Evolutionary conservation across 768 basidiomycete species (phyloP), one percentile per base, ranked within the genome.

Genomic region (Suillus brevipes): DNA sequence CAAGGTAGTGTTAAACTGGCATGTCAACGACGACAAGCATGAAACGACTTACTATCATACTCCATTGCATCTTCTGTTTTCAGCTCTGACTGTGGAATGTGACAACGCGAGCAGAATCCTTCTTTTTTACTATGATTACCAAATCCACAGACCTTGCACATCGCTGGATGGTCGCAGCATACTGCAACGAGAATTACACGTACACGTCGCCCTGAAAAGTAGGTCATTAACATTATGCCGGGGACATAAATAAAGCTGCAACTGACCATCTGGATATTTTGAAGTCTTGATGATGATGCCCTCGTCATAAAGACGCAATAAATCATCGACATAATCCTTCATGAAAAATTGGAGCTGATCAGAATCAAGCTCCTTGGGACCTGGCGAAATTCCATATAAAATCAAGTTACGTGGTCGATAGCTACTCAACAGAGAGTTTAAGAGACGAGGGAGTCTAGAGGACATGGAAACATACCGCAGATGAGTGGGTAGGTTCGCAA

Each of bases 91-190:
- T 43, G 43, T 4, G 18, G 43, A 43, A 43, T 43, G 43, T 20
- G 43, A 9, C 43, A 43, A 20, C 43, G 1, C 1, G 43, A 43
- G 20, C 43, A 43, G 20, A 43, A 43, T 43, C 43, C 43, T 43
- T 43, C 18, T 20, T 43, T 43, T 43, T 43, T 43, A 20, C 43
- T 43, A 20, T 43, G 18, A 20, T 20, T 43, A 20, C 18, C 18
- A 20, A 43, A 43, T 43, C 18, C 18, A 20, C 43, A 47, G 20
- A 75, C 57, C 56, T 75, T 74, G 47, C 67, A 70, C 70, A 73
- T 69, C 0, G 73, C 75, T 0, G 73, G 75, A 57, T 76, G 72
- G 50, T 77, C 75, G 13, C 72, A 73, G 10, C 76, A 67, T 14
- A 78, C 68, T 4, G 50, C 70, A 31, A 77, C 40, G 6, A 77